Evolutionary conservation across 495 filamentous ascomycete genomes (phyloP).

Genomic region (Aspergillus diversus): DNA sequence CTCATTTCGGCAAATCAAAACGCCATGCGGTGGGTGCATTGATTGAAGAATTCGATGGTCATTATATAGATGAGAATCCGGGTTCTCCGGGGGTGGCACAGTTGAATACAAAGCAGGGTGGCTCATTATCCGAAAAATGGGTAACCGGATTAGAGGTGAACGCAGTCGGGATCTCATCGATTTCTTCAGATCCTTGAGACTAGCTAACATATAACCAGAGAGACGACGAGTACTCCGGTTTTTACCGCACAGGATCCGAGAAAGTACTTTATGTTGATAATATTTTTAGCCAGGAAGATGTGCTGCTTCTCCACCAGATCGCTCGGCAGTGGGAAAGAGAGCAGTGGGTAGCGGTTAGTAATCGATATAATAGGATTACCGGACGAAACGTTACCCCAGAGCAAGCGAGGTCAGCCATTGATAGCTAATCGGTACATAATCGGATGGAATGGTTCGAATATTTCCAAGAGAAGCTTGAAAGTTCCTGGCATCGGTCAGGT

Average conservation of each 20-base stretch:
- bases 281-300: constrained; percentile 21
- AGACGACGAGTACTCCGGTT: not conserved
- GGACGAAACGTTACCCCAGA: constrained; percentile 27
- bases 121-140: not conserved
- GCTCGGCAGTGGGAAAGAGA: constrained; percentile 25
- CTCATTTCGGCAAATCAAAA: constrained; percentile 6
- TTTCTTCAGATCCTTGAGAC: not conserved
- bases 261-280: constrained; percentile 22
- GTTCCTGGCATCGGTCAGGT: no score
- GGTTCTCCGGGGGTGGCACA: not conserved
- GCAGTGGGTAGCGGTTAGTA: constrained; percentile 24
- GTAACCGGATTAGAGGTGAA: not conserved
- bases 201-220: constrained; percentile 1
- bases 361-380: constrained; percentile 21
- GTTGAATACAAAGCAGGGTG: not conserved
- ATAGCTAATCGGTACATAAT: constrained; percentile 13
- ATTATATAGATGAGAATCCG: constrained; percentile 2
- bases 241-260: constrained; percentile 2
- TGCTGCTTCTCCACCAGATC: constrained; percentile 26
- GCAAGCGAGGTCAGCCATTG: constrained; percentile 23
- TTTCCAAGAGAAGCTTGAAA: no score
- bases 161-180: not conserved
- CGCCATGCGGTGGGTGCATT: not conserved
- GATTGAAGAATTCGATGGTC: not conserved
- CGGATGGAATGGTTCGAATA: not conserved